Base-by-base conservation (phyloP, 2,329 filamentous ascomycete species). In the Claviceps sp. region DNA sequence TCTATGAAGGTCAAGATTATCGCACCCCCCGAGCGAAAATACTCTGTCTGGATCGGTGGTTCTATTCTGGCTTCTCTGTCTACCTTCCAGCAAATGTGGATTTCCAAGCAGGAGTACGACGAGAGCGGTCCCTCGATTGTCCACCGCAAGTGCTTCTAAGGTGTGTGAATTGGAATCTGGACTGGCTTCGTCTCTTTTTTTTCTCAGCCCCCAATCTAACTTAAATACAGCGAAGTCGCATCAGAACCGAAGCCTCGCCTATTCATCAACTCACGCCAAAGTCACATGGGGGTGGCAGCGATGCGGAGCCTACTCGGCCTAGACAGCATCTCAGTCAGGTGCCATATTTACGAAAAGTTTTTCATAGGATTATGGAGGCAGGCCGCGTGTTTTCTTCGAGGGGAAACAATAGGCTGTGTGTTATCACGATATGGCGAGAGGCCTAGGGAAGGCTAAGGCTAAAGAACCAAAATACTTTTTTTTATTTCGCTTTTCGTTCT, bases 1-100 rank as follows among this genome's bases (percentile, higher is more conserved):
- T 96, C 90, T 70, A 97, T 98, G 93, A 97, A 97, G 89, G 91
- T 98, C 84, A 97, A 97, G 88, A 97, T 98, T 78, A 97, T 98
- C 72, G 93, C 93, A 78, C 93, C 93, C 66, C 93, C 93, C 64
- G 93, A 98, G 87, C 89, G 93, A 78, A 98, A 98, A 84, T 98
- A 98, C 89, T 97, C 93, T 60, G 93, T 98, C 82, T 98, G 93
- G 93, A 98, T 98, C 74, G 93, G 93, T 93, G 93, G 93, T 84
- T 98, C 93, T 75, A 98, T 98, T 78, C 79, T 98, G 70, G 93
- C 93, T 66, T 98, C 93, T 60, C 87, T 98, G 68, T 98, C 93
- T 65, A 98, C 93, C 76, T 98, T 98, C 91, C 93, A 98, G 83
- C 93, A 98, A 81, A 98, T 98, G 93, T 98, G 93, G 93, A 97